Conservation (phyloP, 306 rosid species). For the Glycine latifolia region DNA sequence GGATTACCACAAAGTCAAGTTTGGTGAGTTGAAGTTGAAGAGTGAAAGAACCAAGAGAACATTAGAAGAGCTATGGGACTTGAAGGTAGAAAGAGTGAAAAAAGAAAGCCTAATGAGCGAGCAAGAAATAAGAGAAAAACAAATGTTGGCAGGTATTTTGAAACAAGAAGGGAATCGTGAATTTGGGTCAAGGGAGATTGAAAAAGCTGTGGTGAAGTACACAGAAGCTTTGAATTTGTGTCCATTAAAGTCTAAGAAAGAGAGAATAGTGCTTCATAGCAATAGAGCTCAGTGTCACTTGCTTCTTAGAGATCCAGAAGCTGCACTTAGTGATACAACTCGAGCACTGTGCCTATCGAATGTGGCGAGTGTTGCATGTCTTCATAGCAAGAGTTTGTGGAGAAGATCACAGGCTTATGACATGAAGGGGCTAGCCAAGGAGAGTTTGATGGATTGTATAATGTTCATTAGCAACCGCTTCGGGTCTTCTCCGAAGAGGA, state of each 20-base stretch:
- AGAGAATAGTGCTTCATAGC: slow-evolving; percentile 74
- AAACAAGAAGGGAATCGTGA: slow-evolving; percentile 60
- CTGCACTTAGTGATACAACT: slow-evolving; percentile 70
- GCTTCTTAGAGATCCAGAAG: slow-evolving; percentile 55
- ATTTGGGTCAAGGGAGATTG: slow-evolving; percentile 59
- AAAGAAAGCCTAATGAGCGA: slow-evolving; percentile 62
- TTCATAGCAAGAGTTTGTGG: slow-evolving; percentile 75
- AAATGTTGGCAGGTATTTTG: slow-evolving; percentile 43
- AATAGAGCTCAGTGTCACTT: slow-evolving; percentile 77
- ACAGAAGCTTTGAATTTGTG: slow-evolving; percentile 67
- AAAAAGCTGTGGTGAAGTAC: slow-evolving; percentile 61
- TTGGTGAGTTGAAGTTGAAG: slow-evolving; percentile 55
- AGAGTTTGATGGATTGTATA: slow-evolving; percentile 75
- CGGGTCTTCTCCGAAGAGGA: slow-evolving; percentile 30
- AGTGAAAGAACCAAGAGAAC: slow-evolving; percentile 54
- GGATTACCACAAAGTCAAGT: slow-evolving; percentile 75
- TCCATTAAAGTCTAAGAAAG: slow-evolving; percentile 49
- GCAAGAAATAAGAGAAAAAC: slow-evolving; percentile 57
- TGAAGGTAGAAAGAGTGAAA: slow-evolving; percentile 69
- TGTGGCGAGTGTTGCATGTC: slow-evolving; percentile 18
- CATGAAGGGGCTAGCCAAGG: slow-evolving; percentile 61
- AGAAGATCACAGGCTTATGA: slow-evolving; percentile 78
- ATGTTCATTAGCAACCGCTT: slow-evolving; percentile 50
- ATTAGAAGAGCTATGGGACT: slow-evolving; percentile 66
- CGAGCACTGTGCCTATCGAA: slow-evolving; percentile 67